These are phyloP conservation scores for Cryptococcus depauperatus DNA, from an alignment of 1,284 basidiomycete genomes.

Conservation along the genomic window DNA sequence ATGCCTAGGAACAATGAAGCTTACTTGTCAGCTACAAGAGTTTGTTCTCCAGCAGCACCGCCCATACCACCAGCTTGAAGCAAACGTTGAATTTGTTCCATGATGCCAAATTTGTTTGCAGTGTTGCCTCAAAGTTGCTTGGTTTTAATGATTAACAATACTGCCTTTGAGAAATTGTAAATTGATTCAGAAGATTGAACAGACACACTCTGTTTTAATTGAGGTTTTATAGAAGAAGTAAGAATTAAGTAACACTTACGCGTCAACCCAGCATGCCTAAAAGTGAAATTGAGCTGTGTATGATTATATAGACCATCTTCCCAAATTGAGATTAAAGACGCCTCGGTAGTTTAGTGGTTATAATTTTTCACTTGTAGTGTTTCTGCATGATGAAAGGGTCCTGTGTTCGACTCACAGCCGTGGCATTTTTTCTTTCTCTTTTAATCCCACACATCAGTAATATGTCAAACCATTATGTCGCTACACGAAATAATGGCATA, in stretches of 20 bases:
- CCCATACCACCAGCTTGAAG: constrained; percentile 11
- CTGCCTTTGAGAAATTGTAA: too few relatives aligned
- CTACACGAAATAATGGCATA: too few relatives aligned
- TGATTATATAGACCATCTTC: background rate
- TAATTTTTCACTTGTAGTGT: constrained; percentile 20
- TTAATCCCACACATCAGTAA: too few relatives aligned
- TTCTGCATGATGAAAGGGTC: constrained; percentile 16
- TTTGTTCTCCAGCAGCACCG: constrained; percentile 24
- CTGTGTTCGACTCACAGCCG: constrained; percentile 14
- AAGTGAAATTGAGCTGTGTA: background rate
- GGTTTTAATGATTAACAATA: too few relatives aligned
- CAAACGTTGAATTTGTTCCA: constrained; percentile 11
- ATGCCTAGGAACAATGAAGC: constrained; percentile 13
- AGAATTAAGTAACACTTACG: background rate
- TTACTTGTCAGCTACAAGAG: constrained; percentile 44
- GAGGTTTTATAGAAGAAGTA: background rate
- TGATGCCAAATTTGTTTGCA: background rate
- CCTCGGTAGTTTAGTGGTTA: constrained; percentile 19
- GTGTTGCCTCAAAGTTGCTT: background rate
- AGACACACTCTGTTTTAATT: background rate
- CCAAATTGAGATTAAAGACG: constrained; percentile 1
- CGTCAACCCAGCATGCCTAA: too few relatives aligned
- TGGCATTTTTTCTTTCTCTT: constrained; percentile 8
- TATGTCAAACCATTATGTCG: too few relatives aligned
- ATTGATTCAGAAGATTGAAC: too few relatives aligned